Evolutionary conservation across 2,329 filamentous ascomycete species (phyloP).

Genomic region (Pseudogymnoascus pannorum): DNA sequence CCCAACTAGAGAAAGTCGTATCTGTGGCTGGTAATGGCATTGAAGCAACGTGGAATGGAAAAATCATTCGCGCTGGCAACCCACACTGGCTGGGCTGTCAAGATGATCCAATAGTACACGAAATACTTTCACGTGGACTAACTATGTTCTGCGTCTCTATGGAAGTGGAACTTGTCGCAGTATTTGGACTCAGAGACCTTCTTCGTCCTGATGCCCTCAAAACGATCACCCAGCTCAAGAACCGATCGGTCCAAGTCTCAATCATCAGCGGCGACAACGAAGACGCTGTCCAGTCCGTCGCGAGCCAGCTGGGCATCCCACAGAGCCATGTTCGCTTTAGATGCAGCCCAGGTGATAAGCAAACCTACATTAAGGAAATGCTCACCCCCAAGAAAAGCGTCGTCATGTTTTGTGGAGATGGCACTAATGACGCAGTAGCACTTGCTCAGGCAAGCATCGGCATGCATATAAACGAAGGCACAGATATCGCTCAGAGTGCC

Average conservation of each 20-base stretch:
- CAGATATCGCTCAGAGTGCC: conserved; percentile 58
- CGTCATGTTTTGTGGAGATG: conserved; percentile 68
- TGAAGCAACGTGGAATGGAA: conserved; percentile 27
- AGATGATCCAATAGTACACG: conserved; percentile 16
- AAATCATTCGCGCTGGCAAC: conserved; percentile 39
- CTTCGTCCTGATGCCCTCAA: conserved; percentile 35
- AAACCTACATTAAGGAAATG: conserved; percentile 18
- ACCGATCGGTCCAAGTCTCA: conserved; percentile 36
- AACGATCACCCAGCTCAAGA: conserved; percentile 31
- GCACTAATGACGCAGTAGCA: conserved; percentile 71
- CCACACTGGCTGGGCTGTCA: conserved; percentile 38
- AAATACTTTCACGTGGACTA: conserved; percentile 21
- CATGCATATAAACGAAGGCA: conserved; percentile 55
- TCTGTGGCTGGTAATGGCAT: conserved; percentile 39
- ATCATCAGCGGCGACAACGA: conserved; percentile 46
- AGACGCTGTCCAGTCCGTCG: conserved; percentile 36
- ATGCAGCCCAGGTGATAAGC: conserved; percentile 32
- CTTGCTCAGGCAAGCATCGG: conserved; percentile 65
- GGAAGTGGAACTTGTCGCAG: conserved; percentile 28
- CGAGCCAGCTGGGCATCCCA: conserved; percentile 33
- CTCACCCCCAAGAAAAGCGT: conserved; percentile 17
- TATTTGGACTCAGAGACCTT: conserved; percentile 39
- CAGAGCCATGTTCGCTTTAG: conserved; percentile 23
- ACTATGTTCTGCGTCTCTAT: conserved; percentile 42
- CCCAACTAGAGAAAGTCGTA: not conserved